Conservation (phyloP, 1,284 basidiomycete species). For the Sanghuangporus baumii region DNA sequence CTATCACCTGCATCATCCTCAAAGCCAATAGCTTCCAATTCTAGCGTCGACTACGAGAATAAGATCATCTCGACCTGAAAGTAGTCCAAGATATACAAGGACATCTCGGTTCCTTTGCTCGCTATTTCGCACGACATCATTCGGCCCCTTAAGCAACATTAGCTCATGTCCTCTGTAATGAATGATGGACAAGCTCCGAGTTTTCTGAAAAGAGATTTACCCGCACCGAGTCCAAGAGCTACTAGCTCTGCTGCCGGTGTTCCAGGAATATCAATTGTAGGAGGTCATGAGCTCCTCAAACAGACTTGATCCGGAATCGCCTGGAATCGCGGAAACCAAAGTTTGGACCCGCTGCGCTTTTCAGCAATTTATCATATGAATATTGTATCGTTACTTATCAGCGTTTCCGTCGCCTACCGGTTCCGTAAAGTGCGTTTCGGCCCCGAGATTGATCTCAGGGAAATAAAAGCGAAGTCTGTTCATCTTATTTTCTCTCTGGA, state of each 20-base stretch:
- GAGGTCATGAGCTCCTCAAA: background rate
- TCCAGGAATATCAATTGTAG: background rate
- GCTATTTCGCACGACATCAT: background rate
- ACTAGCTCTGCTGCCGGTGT: background rate
- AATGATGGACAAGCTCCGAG: background rate
- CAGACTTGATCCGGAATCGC: background rate
- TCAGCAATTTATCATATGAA: no score
- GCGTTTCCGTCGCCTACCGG: background rate
- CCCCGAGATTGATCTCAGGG: background rate
- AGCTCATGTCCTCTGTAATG: background rate
- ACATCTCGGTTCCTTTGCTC: background rate
- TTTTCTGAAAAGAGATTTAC: background rate
- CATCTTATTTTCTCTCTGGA: background rate
- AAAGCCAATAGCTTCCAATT: background rate
- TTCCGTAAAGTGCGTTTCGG: background rate
- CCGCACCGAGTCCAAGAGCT: background rate
- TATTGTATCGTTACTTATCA: background rate
- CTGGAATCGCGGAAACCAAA: background rate
- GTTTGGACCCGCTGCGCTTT: background rate
- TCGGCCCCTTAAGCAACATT: background rate
- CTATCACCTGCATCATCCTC: background rate
- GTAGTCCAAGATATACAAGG: background rate
- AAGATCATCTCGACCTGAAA: background rate
- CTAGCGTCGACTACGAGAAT: background rate
- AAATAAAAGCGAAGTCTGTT: background rate